Base-by-base conservation (phyloP, 2,329 filamentous ascomycete genomes). In the Microdochium trichocladiopsis region DNA sequence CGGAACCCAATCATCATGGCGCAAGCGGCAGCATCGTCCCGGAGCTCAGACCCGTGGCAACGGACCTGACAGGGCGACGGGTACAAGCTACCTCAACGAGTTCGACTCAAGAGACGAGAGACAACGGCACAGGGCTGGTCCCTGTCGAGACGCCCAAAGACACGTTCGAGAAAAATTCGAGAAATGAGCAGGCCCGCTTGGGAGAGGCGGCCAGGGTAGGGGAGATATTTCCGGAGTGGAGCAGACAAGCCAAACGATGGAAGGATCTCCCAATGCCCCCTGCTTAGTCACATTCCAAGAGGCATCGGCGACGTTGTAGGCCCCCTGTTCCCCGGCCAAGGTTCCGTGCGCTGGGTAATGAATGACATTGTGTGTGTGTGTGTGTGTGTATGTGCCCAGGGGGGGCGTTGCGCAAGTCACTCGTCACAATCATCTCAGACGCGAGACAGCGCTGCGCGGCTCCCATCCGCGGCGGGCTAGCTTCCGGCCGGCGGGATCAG, bases 161-260 rank as follows among this genome's bases (percentile, higher is more conserved):
- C 56, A 56, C 49, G 61, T 67, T 67, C 64, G 61, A 66, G 64
- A 66, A 67, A 63, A 64, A 59, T 65, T 66, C 63, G 59, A 66
- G 61, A 53, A 59, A 56, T 57, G 53, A 52, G 57, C 53, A 52
- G 56, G 55, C 53, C 56, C 54, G 43, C 53, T 53, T 52, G 21
- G 41, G 41, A 14, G 6, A 45, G 12, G 6, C 56, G 52, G 48
- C 59, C 64, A 66, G 64, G 58, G 63, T 56, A 60, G 63, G 60
- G 59, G 64, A 59, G 59, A 64, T 62, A 60, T 62, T 60, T 60
- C 57, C 59, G 57, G 57, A 56, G 58, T 62, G 60, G 60, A 59
- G 51, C 59, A 52, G 53, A 37, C 31, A n/a, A 50, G 53, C 54
- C 52, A 53, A 49, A 55, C 55, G 49, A 47, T 55, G 51, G 59